A percentile compares a stretch with the other conserved stretches of the same genome.
Conservation (phyloP, 2,329 filamentous ascomycete species). For the Xylaria sp. region DNA sequence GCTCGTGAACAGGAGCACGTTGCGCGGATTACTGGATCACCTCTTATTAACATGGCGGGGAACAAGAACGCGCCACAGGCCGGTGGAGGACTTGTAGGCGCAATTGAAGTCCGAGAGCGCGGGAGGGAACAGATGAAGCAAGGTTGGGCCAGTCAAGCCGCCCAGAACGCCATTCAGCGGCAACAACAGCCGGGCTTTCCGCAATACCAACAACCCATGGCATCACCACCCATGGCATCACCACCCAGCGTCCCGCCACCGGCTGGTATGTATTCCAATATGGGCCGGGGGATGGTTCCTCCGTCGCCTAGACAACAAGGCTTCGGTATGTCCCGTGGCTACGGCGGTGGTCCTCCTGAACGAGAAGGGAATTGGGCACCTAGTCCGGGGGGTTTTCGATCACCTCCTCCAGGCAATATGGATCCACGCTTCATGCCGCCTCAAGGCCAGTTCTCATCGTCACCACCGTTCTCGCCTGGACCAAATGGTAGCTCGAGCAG, state of each 20-base stretch:
- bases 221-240: conserved; percentile 43
- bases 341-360: conserved; percentile 44
- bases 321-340: conserved; percentile 44
- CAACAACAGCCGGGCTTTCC: conserved; percentile 64
- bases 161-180: conserved; percentile 78
- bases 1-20: conserved; percentile 90
- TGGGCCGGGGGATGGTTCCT: conserved; percentile 40
- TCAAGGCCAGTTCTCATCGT: conserved; percentile 44
- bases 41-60: conserved; percentile 75
- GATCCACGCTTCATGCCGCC: conserved; percentile 45
- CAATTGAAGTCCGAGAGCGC: conserved; percentile 82
- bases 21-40: conserved; percentile 81
- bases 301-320: conserved; percentile 41
- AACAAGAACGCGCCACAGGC: conserved; percentile 62
- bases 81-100: conserved; percentile 75
- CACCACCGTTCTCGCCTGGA: conserved; percentile 38
- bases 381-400: conserved; percentile 44
- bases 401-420: conserved; percentile 45
- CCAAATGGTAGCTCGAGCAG: conserved; percentile 19
- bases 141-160: conserved; percentile 74
- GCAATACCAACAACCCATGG: conserved; percentile 49
- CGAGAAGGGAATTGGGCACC: conserved; percentile 52
- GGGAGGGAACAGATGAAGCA: conserved; percentile 79
- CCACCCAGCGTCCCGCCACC: conserved; percentile 45
- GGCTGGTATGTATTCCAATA: conserved; percentile 50